phyloP scores from a whole-genome alignment of 495 filamentous ascomycete genomes.

The Hamigera avellanea region DNA sequence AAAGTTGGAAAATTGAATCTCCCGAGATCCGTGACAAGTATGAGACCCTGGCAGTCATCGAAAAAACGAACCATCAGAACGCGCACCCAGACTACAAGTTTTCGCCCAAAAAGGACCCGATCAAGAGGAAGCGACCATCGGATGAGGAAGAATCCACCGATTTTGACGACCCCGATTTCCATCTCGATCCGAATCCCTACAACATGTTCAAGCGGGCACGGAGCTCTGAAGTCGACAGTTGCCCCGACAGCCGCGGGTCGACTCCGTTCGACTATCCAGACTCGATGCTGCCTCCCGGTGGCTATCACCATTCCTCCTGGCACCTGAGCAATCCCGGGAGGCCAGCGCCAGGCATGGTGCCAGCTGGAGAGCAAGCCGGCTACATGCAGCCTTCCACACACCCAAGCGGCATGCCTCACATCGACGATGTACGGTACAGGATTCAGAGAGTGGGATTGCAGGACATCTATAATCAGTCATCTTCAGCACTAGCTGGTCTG shows the following conservation, averaged over 20 bases:
- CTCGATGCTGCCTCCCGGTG: constrained; percentile 11
- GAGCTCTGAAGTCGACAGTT: constrained; percentile 18
- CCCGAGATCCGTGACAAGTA: constrained; percentile 62
- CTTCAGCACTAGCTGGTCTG: constrained; percentile 33
- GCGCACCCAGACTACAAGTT: constrained; percentile 95
- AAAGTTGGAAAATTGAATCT: constrained; percentile 78
- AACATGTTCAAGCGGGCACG: constrained; percentile 5
- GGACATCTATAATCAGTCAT: constrained; percentile 6
- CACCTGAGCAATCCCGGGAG: constrained; percentile 48
- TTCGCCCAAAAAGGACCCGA: constrained; percentile 62
- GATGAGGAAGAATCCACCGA: constrained; percentile 28
- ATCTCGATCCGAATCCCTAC: constrained; percentile 7
- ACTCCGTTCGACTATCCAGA: constrained; percentile 22
- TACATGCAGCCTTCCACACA: constrained; percentile 53
- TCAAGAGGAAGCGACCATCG: constrained; percentile 34
- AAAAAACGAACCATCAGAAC: constrained; percentile 73
- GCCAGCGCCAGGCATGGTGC: constrained; percentile 44
- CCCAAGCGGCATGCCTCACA: constrained; percentile 12
- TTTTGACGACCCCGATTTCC: constrained; percentile 11
- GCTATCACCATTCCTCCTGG: constrained; percentile 20
- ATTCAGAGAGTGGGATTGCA: constrained; percentile 19
- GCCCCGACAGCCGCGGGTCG: constrained; percentile 19
- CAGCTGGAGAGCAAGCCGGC: constrained; percentile 35
- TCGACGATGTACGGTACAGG: constrained; percentile 21
- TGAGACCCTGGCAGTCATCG: constrained; percentile 67